Conservation (phyloP, 768 basidiomycete species). For the Obba rivulosa region DNA sequence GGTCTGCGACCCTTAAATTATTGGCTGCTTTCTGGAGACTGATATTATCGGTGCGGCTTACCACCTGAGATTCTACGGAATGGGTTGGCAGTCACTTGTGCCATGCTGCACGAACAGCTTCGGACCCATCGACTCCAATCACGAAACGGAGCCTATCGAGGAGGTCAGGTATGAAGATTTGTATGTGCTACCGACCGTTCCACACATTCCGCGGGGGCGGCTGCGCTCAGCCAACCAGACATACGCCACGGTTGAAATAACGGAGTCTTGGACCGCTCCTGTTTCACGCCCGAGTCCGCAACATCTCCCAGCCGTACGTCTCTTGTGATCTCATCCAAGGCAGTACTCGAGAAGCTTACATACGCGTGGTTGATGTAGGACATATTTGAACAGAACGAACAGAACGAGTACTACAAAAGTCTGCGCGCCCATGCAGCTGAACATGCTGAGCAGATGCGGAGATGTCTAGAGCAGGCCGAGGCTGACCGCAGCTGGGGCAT, state of each 20-base stretch:
- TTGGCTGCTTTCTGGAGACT: no score
- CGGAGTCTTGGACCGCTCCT: background rate
- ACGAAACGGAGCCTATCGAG: background rate
- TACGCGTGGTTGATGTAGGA: no score
- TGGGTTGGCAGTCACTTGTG: no score
- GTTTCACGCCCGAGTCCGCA: conserved; percentile 10
- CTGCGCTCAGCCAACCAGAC: no score
- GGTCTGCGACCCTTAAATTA: no score
- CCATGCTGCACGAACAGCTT: no score
- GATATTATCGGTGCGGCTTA: no score
- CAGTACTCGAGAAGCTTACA: no score
- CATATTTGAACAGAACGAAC: conserved; percentile 65
- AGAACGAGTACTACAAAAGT: conserved; percentile 60
- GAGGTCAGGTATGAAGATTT: conserved; percentile 10
- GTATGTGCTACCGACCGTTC: conserved; percentile 14
- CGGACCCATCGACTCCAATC: no score
- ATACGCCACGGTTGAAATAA: no score
- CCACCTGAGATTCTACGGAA: no score
- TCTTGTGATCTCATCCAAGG: no score
- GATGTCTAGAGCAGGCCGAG: conserved; percentile 65
- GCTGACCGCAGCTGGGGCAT: conserved; percentile 69
- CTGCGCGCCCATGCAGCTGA: conserved; percentile 73
- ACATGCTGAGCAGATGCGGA: conserved; percentile 77
- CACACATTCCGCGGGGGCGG: conserved; percentile 9
- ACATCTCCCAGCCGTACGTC: conserved; percentile 10